phyloP scores from a whole-genome alignment of 345 rosid species.

The Salix suchowensis region DNA sequence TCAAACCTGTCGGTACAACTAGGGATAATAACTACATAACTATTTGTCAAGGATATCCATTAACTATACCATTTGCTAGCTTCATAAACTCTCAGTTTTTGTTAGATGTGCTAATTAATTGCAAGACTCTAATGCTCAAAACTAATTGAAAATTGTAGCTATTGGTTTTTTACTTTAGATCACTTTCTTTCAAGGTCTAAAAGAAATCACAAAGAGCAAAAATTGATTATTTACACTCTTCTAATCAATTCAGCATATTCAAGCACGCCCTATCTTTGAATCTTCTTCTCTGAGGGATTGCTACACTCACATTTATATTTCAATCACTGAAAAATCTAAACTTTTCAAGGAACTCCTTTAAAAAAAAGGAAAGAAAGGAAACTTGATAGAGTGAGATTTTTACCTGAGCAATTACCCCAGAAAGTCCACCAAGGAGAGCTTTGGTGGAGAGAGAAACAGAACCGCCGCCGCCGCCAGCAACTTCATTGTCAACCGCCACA shows the following conservation, averaged over 20 bases:
- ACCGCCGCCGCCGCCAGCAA: conserved; percentile 23
- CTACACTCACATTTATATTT: too few species aligned
- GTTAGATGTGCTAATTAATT: background rate
- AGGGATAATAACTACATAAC: background rate
- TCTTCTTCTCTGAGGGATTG: too few species aligned
- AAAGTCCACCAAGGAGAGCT: conserved; percentile 67
- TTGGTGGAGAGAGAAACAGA: conserved; percentile 52
- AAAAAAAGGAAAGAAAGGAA: background rate
- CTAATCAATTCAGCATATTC: too few species aligned
- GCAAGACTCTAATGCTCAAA: background rate
- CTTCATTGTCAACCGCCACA: background rate
- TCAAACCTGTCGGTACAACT: background rate
- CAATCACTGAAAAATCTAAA: too few species aligned
- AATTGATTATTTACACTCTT: too few species aligned
- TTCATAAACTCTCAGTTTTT: background rate
- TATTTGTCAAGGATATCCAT: background rate
- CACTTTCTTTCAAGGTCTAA: too few species aligned
- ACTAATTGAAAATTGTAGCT: too few species aligned
- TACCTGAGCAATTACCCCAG: conserved; percentile 91
- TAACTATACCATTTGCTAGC: background rate
- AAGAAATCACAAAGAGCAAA: too few species aligned
- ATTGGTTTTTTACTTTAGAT: too few species aligned
- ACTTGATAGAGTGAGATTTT: too few species aligned
- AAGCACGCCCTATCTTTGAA: too few species aligned
- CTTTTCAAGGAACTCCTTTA: too few species aligned